Percentiles rank a stretch among this genome's conserved stretches.
Conservation (phyloP, 2,329 filamentous ascomycete species). For the Ophiosphaerella narmari region DNA sequence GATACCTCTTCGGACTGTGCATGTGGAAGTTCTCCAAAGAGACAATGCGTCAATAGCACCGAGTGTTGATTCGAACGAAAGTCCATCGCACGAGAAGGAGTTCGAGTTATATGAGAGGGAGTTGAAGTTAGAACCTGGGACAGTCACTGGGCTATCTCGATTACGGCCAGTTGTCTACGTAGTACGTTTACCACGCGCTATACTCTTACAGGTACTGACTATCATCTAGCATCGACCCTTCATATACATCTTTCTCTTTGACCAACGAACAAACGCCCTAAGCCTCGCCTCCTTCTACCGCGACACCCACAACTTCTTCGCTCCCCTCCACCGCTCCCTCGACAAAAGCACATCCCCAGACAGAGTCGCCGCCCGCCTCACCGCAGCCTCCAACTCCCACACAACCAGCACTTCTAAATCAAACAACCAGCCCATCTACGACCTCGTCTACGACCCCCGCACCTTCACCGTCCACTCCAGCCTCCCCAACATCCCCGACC, state of each 20-base stretch:
- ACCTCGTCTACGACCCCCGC: slow-evolving; percentile 64
- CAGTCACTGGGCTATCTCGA: slow-evolving; percentile 27
- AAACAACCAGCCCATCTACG: slow-evolving; percentile 57
- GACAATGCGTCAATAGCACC: slow-evolving; percentile 11
- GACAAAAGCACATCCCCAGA: slow-evolving; percentile 48
- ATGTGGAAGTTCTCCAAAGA: slow-evolving; percentile 64
- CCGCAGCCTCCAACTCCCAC: slow-evolving; percentile 41
- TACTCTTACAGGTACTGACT: neutral
- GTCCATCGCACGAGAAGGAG: slow-evolving; percentile 24
- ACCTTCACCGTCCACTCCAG: slow-evolving; percentile 63
- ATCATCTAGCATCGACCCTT: slow-evolving; percentile 65
- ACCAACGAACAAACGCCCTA: slow-evolving; percentile 61
- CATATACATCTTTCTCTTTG: slow-evolving; percentile 76
- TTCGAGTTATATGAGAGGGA: slow-evolving; percentile 22
- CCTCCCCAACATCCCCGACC: slow-evolving; percentile 67
- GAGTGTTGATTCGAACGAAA: slow-evolving; percentile 23
- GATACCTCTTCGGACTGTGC: slow-evolving; percentile 67
- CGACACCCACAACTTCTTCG: slow-evolving; percentile 58
- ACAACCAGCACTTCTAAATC: slow-evolving; percentile 42
- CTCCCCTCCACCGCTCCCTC: slow-evolving; percentile 52
- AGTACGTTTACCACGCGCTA: slow-evolving; percentile 36
- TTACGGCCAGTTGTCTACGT: slow-evolving; percentile 75
- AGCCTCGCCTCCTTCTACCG: slow-evolving; percentile 52
- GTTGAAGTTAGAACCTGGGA: slow-evolving; percentile 9
- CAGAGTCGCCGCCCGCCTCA: slow-evolving; percentile 50